Base-by-base conservation (phyloP, 768 basidiomycete genomes). In the Lentinus tigrinus region DNA sequence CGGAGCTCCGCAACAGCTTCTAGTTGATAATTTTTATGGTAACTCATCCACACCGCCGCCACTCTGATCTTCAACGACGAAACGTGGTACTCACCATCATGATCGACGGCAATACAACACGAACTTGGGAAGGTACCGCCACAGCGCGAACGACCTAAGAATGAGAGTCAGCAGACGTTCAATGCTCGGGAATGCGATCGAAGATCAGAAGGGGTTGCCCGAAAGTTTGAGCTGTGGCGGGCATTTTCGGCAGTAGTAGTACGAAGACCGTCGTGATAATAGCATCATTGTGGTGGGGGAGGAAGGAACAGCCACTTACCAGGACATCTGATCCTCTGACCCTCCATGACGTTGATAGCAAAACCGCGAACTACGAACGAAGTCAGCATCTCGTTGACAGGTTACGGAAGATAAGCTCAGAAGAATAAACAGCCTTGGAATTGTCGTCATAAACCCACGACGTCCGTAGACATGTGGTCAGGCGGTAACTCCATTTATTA, bases 211-310 rank as follows among this genome's bases (percentile, higher is more conserved):
- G 75, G 85, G 88, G 84, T 77, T 88, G 89, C 88, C 90, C 90
- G 88, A 84, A 44, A 67, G 67, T 62, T 79, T 91, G 90, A 92
- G 90, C 90, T 92, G 85, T 89, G 86, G 86, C 90, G 89, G 90
- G 90, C 90, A 83, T 70, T 89, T 92, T 92, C 90, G 90, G 86
- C 88, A 91, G 74, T 57, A 64, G 70, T 72, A 56, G 67, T 92
- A 91, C 90, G 90, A 89, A 91, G 90, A 92, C 90, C 90, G 90
- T 92, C 90, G 90, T 91, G 88, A 85, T 85, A 78, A 75, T 14
- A 82, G 72, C 88, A 90, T 89, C 87, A 87, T 85, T n/a, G n/a
- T n/a, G n/a, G 54, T 19, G 60, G 58, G 69, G 56, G 23, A 31
- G 46, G 37, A 50, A 38, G 31, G 52, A 52, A 54, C 37, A 52